Conservation (phyloP, 2,329 filamentous ascomycete genomes). For the Metarhizium album region DNA sequence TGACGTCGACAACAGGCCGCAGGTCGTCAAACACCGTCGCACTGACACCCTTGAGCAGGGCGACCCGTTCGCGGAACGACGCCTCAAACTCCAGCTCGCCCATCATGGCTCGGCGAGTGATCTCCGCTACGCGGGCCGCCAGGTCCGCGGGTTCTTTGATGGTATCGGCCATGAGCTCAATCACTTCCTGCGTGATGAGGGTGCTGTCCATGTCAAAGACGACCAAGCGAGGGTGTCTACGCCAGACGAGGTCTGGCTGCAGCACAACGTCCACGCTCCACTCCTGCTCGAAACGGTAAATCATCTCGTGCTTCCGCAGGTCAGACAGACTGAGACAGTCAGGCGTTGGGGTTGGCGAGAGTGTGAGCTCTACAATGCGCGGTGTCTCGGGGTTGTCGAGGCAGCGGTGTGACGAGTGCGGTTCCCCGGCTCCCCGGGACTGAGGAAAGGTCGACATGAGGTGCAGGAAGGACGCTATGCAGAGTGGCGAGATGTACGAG, state of each 20-base stretch:
- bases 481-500: conserved; percentile 53
- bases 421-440: conserved; percentile 37
- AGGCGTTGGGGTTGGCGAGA: conserved; percentile 48
- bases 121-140: conserved; percentile 72
- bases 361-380: conserved; percentile 53
- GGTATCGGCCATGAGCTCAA: conserved; percentile 83
- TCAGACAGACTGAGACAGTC: conserved; percentile 58
- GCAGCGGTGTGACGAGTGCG: conserved; percentile 52
- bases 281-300: conserved; percentile 76
- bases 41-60: conserved; percentile 70
- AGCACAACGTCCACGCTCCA: conserved; percentile 82
- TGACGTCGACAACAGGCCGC: conserved; percentile 65
- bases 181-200: conserved; percentile 93
- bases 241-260: conserved; percentile 62
- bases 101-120: conserved; percentile 90
- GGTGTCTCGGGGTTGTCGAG: conserved; percentile 51
- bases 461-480: conserved; percentile 55
- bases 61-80: conserved; percentile 71
- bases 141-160: conserved; percentile 59
- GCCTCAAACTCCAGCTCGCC: conserved; percentile 88
- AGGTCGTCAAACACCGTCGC: conserved; percentile 70
- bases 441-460: conserved; percentile 53
- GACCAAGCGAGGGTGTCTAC: conserved; percentile 72
- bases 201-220: conserved; percentile 99
- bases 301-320: conserved; percentile 67